Base-by-base conservation (phyloP, 257 asterid species). In the Nicotiana tomentosiformis region DNA sequence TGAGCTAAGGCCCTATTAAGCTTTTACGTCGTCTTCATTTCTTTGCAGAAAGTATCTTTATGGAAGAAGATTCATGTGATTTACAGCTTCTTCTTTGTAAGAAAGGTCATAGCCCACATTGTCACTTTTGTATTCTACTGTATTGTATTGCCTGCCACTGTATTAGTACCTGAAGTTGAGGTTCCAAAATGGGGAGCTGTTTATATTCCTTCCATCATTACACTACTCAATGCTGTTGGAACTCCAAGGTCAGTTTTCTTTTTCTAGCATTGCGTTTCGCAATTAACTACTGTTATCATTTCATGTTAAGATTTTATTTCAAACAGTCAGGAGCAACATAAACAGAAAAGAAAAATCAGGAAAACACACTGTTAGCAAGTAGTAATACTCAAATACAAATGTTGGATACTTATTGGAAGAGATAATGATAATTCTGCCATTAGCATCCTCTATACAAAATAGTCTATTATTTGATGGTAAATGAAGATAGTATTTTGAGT, bases 41-140 rank as follows among this genome's bases (percentile, higher is more conserved):
- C 2, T 15, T 29, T n/a, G 89, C 94, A 94, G 98, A 93, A 91
- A 85, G 95, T 94, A 37, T 81, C 96, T 0, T 6, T 86, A 7
- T 85, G 90, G 88, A 90, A 79, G 88, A 94, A 94, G 90, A 84
- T 91, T 18, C 89, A 94, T 35, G 91, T 94, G 74, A 86, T 94
- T 17, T 94, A 94, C 82, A 90, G 92, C 86, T 94, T 92, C 91
- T 94, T 94, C 96, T 88, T 91, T 20, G 91, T 94, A 20, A 81
- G 97, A 81, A 94, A 92, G 88, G 84, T 94, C 8, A 69, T 89
- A 14, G 97, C 95, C 51, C 93, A 92, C 26, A 81, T 91, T 84
- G 91, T 91, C 81, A 88, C 95, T 5, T 94, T 94, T 83, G 77
- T 88, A 29, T 89, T 94, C 82, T 94, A 91, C 90, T 91, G 98